Evolutionary conservation across 768 basidiomycete genomes (phyloP).

Genomic region (Phlegmacium glaucopus): DNA sequence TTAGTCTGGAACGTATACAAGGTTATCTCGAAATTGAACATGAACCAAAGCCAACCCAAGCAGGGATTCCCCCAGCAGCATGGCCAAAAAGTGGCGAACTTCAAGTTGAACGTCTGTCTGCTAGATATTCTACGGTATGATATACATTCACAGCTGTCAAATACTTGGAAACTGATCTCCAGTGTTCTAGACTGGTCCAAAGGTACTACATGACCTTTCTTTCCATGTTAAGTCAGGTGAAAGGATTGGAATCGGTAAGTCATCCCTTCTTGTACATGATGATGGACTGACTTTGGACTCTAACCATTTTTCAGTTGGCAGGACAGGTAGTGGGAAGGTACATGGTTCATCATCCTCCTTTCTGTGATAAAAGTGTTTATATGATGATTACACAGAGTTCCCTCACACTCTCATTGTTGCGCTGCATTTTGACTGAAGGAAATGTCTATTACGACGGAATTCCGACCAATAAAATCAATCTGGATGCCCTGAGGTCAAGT

Average conservation of each 20-base stretch:
- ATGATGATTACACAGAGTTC: slow-evolving; percentile 18
- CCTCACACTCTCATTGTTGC: slow-evolving; percentile 46
- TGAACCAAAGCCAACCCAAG: slow-evolving; percentile 39
- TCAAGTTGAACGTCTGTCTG: slow-evolving; percentile 50
- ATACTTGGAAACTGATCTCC: neutral
- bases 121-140: slow-evolving; percentile 43
- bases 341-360: neutral
- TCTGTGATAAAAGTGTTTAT: neutral
- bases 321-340: slow-evolving; percentile 28
- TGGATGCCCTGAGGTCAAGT: slow-evolving; percentile 50
- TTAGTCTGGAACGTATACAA: slow-evolving; percentile 62
- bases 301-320: slow-evolving; percentile 16
- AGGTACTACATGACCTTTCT: slow-evolving; percentile 52
- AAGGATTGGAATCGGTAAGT: slow-evolving; percentile 48
- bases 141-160: neutral
- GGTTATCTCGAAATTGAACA: slow-evolving; percentile 59
- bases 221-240: slow-evolving; percentile 57
- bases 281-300: neutral
- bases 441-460: slow-evolving; percentile 52
- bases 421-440: slow-evolving; percentile 51
- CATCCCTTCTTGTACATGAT: neutral
- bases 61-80: slow-evolving; percentile 56
- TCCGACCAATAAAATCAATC: slow-evolving; percentile 42
- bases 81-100: slow-evolving; percentile 65
- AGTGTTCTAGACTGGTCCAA: slow-evolving; percentile 35